Base-by-base conservation (phyloP, 2,329 filamentous ascomycete genomes). In the Diaporthe velutina region DNA sequence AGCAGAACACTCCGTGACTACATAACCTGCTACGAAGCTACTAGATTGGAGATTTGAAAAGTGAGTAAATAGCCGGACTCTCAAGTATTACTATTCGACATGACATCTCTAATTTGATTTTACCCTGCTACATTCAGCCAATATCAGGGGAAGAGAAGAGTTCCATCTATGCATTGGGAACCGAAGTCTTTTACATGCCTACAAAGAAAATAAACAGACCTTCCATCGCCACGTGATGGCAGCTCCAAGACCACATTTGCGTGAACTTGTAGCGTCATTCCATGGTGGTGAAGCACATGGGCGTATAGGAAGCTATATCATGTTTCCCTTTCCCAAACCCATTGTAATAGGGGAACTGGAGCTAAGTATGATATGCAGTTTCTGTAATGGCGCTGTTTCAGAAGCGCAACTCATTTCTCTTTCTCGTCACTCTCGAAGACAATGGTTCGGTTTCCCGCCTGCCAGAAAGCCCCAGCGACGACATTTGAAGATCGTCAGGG, bases 321-420 rank as follows among this genome's bases (percentile, higher is more conserved):
- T 28, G 60, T 33, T 55, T n/a, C 10, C 7, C 38, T 19, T 8
- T 2, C 42, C 52, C 19, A 17, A 3, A 67, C 2, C n/a, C n/a
- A 42, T 28, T 52, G 30, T 19, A n/a, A 28, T 30, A 17, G 19
- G 19, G 45, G 45, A 50, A 35, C 42, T 52, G 30, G 9, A 19
- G 4, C 45, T 12, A 17, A 52, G 19, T 12, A 40, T 28, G 58
- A 67, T 40, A 35, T 52, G 45, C 45, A 38, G 9, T 4, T 38
- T 52, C 22, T 52, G 64, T 28, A 67, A 67, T 67, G 64, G 45
- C 8, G 64, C 45, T 52, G 64, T 67, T 35, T 67, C 45, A 67
- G 10, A 52, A 22, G 19, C 7, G 61, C 42, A 67, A 12, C 22
- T 52, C 15, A 38, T 67, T 28, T 52, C 28, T 67, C 2, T 12